phyloP scores from a whole-genome alignment of 208 protist species.

The Trypanosoma cruzi region DNA sequence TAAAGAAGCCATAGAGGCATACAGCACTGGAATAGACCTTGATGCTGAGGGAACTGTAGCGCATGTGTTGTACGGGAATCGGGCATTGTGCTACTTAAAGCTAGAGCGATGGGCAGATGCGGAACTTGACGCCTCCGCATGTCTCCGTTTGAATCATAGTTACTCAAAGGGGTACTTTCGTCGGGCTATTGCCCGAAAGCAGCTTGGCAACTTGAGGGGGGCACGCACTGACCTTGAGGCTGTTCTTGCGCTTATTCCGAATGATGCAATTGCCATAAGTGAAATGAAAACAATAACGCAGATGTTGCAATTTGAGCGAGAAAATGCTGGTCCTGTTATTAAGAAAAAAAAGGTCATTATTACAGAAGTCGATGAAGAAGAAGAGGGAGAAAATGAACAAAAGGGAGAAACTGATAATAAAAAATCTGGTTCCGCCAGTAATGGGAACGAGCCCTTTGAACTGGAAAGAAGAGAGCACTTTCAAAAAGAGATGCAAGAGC shows the following conservation, averaged over 20 bases:
- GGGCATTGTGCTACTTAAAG: constrained; percentile 87
- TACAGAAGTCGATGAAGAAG: constrained; percentile 78
- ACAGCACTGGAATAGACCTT: constrained; percentile 85
- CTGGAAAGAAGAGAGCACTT: constrained; percentile 32
- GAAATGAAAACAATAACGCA: constrained; percentile 79
- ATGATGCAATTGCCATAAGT: constrained; percentile 61
- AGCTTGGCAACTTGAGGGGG: constrained; percentile 82
- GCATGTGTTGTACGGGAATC: constrained; percentile 88
- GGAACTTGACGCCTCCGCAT: constrained; percentile 82
- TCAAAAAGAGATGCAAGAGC: constrained; percentile 45
- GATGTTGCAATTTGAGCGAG: constrained; percentile 64
- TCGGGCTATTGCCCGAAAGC: constrained; percentile 82
- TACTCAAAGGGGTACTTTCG: constrained; percentile 91
- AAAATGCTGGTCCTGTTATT: constrained; percentile 21
- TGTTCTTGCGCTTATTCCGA: constrained; percentile 77
- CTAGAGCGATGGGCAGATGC: constrained; percentile 67
- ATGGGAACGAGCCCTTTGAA: constrained; percentile 7
- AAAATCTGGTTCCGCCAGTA: background rate
- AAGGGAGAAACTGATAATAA: too few relatives aligned
- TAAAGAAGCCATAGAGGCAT: constrained; percentile 77
- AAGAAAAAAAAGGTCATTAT: constrained; percentile 81
- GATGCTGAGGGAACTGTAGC: constrained; percentile 60
- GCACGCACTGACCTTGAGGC: constrained; percentile 84
- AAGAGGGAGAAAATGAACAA: constrained; percentile 8
- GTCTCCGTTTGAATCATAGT: constrained; percentile 74